phyloP scores from a whole-genome alignment of 2,329 filamentous ascomycete species.

The Colletotrichum neosansevieriae region DNA sequence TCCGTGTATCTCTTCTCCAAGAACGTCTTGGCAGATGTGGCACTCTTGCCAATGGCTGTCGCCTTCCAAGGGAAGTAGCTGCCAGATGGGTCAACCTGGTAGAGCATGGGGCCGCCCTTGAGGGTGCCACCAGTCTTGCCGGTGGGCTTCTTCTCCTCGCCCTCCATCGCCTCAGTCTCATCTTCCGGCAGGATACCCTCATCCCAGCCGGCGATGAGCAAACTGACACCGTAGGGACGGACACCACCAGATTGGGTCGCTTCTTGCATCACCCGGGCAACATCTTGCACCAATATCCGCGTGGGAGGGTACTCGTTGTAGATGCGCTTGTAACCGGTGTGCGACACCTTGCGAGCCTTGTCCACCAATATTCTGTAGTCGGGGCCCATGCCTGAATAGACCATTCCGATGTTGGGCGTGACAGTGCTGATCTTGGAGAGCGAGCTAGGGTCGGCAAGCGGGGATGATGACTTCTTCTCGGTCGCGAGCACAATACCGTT shows the following conservation, averaged over 20 bases:
- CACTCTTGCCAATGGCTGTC: slow-evolving; percentile 98
- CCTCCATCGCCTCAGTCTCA: slow-evolving; percentile 66
- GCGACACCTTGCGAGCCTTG: slow-evolving; percentile 97
- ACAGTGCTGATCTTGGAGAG: slow-evolving; percentile 98
- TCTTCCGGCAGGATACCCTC: slow-evolving; percentile 92
- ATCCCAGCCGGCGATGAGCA: slow-evolving; percentile 97
- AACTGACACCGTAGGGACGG: slow-evolving; percentile 93
- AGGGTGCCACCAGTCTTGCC: slow-evolving; percentile 95
- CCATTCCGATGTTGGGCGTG: slow-evolving; percentile 99
- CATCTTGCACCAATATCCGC: slow-evolving; percentile 98
- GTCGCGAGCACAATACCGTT: slow-evolving; percentile 99
- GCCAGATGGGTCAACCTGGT: slow-evolving; percentile 98
- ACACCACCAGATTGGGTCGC: slow-evolving; percentile 98
- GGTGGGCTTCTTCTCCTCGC: slow-evolving; percentile 77
- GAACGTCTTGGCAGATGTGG: slow-evolving; percentile 98
- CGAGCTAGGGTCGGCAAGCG: slow-evolving; percentile 93
- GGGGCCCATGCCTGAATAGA: slow-evolving; percentile 98
- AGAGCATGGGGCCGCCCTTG: slow-evolving; percentile 96
- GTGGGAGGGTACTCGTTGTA: slow-evolving; percentile 99
- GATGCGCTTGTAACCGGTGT: slow-evolving; percentile 99
- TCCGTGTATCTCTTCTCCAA: slow-evolving; percentile 99
- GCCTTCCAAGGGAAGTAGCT: slow-evolving; percentile 99
- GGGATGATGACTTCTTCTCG: slow-evolving; percentile 99
- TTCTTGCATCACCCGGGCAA: slow-evolving; percentile 98
- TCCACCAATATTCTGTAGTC: slow-evolving; percentile 98